Base-by-base conservation (phyloP, 352 stramenopile genomes). In the Pythium rhizo-oryzae region DNA sequence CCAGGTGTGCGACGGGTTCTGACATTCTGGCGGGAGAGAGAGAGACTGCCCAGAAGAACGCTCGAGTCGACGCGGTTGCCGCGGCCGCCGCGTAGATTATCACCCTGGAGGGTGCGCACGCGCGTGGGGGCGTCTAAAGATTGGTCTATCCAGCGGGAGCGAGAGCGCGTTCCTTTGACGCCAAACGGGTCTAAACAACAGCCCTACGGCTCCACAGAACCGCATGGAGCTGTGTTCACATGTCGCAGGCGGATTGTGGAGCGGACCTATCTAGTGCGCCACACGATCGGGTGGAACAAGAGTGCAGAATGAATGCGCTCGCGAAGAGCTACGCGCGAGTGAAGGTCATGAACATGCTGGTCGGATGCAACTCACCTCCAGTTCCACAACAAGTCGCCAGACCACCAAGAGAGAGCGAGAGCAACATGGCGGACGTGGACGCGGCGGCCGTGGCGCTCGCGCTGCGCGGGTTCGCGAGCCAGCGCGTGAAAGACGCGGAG, bases 401-500 rank as follows among this genome's bases (percentile, higher is more conserved):
- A 49, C 2, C 19, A n/a, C 16, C 39, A n/a, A 12, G 7, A 23
- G n/a, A 4, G 8, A 70, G 63, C 43, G 62, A 70, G 2, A 41
- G 23, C 1, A 69, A 60, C 24, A 21, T 51, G 37, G 23, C 28
- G 2, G 58, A 23, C 9, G 12, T 41, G 35, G 35, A 41, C 35
- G 35, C 35, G 35, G 35, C 33, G 6, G 33, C 33, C 33, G 39
- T 74, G 23, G 25, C 51, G 21, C 21, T 18, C 6, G 50, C 53
- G 9, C 37, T 74, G 37, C 62, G 62, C 8, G 33, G 19, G n/a
- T 59, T 51, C 37, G 55, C 68, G 18, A 63, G 24, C 44, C 51
- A 64, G n/a, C 41, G 33, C 28, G 56, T 52, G n/a, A 67, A 64
- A 53, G 23, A 56, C 1, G 81, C 84, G 30, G 80, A 91, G 68